Conservation (phyloP, 2,329 filamentous ascomycete species). For the Nigrograna mackinnonii region DNA sequence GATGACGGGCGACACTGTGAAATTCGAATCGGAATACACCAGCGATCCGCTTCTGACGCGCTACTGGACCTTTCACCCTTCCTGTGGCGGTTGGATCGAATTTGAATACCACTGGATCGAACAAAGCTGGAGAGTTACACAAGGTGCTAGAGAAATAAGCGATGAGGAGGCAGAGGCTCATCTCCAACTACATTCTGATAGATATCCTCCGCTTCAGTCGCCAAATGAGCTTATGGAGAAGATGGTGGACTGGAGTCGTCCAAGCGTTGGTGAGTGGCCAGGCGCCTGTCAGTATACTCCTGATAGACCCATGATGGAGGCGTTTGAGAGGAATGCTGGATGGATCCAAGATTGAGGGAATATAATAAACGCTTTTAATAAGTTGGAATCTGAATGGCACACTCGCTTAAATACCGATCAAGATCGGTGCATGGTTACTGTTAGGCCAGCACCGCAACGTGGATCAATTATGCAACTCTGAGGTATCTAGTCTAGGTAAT, state of each 20-base stretch:
- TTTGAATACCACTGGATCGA: conserved; percentile 7
- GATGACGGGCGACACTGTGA: no score
- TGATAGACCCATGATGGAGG: conserved; percentile 1
- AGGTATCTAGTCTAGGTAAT: no score
- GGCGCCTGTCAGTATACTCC: not conserved
- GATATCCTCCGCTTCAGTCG: not conserved
- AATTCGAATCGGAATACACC: conserved; percentile 9
- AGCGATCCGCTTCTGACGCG: not conserved
- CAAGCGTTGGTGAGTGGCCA: not conserved
- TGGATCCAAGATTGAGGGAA: conserved; percentile 2
- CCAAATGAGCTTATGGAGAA: not conserved
- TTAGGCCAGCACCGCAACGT: no score
- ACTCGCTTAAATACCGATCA: no score
- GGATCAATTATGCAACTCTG: no score
- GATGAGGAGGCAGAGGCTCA: conserved; percentile 34
- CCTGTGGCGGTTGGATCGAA: conserved; percentile 13
- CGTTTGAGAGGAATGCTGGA: conserved; percentile 3
- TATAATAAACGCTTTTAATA: no score
- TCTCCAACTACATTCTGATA: not conserved
- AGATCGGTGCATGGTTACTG: no score
- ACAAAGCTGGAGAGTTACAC: conserved; percentile 42
- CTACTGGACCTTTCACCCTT: conserved; percentile 14
- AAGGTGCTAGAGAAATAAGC: conserved; percentile 40
- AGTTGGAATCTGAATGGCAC: no score
- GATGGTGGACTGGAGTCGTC: not conserved